A percentile compares a stretch with the other conserved stretches of the same genome.
Evolutionary conservation across 2,329 filamentous ascomycete genomes (phyloP).

Genomic region (Didymella pinodella): DNA sequence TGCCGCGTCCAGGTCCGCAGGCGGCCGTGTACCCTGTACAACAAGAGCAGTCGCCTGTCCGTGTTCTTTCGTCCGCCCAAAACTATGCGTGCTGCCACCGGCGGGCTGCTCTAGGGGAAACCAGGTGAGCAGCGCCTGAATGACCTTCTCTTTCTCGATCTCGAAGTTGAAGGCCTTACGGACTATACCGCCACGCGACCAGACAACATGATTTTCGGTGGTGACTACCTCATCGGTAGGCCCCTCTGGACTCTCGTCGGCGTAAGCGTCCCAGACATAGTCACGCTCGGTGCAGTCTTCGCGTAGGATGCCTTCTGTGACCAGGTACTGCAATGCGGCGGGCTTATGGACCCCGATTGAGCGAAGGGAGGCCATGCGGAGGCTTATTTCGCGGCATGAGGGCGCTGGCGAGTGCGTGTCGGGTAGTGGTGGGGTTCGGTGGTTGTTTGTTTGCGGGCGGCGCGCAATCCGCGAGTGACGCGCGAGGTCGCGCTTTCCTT

Average conservation of each 20-base stretch:
- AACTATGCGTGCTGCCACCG: constrained; percentile 16
- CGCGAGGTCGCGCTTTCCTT: constrained; percentile 29
- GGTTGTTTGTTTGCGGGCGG: constrained; percentile 29
- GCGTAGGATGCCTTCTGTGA: constrained; percentile 79
- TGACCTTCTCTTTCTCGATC: constrained; percentile 83
- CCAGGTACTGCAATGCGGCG: constrained; percentile 80
- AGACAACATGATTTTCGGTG: constrained; percentile 79
- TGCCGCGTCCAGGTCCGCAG: constrained; percentile 37
- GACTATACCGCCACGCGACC: constrained; percentile 86
- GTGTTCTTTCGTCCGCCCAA: constrained; percentile 22
- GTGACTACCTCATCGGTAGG: constrained; percentile 81
- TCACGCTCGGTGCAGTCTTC: constrained; percentile 68
- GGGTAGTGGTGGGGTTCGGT: constrained; percentile 15
- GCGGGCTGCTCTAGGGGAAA: constrained; percentile 66
- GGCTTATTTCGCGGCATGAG: constrained; percentile 44
- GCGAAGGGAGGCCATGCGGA: constrained; percentile 83
- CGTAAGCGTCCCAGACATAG: constrained; percentile 78
- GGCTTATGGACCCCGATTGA: constrained; percentile 93
- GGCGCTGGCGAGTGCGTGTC: constrained; percentile 14
- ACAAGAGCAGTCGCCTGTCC: constrained; percentile 35
- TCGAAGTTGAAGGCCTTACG: constrained; percentile 87
- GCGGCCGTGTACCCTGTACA: constrained; percentile 46
- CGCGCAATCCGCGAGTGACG: constrained; percentile 31
- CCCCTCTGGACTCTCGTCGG: constrained; percentile 54
- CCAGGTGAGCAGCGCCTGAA: constrained; percentile 84